Percentiles rank a stretch among this genome's conserved stretches.
Evolutionary conservation across 2,329 filamentous ascomycete species (phyloP).

Genomic region (Cercospora nicotianae): DNA sequence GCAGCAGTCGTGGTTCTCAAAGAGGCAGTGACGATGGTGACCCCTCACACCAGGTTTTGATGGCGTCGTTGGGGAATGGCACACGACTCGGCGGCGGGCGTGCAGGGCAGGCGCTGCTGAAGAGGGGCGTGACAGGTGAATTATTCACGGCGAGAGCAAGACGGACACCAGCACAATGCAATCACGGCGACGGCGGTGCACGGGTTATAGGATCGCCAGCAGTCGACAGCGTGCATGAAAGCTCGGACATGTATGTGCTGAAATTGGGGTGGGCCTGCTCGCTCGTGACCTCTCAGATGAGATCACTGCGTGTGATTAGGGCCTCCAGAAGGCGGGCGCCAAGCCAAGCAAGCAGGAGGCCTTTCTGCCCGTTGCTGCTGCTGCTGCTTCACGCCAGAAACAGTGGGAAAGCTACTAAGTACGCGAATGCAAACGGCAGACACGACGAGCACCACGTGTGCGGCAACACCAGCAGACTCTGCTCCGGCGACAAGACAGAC

Average conservation of each 20-base stretch:
- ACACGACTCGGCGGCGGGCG: not conserved
- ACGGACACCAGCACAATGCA: not conserved
- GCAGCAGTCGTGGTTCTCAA: not conserved
- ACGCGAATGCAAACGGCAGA: not conserved
- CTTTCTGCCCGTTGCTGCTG: not conserved
- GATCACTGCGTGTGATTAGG: not conserved
- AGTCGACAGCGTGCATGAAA: not conserved
- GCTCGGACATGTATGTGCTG: slow-evolving; percentile 1
- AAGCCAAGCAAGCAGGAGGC: not conserved
- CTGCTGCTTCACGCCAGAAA: not conserved
- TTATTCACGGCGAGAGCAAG: not conserved
- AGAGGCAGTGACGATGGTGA: not conserved
- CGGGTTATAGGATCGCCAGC: not conserved
- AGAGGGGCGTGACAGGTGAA: not conserved
- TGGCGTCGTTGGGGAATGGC: not conserved
- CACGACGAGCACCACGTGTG: slow-evolving; percentile 70
- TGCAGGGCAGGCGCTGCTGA: not conserved
- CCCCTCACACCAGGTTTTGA: not conserved
- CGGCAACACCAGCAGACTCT: slow-evolving; percentile 22
- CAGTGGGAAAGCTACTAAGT: not conserved
- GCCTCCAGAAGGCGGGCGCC: not conserved
- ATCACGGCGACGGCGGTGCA: not conserved
- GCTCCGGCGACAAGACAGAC: not conserved
- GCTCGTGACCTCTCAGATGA: slow-evolving; percentile 1
- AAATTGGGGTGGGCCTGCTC: not conserved